These are phyloP conservation scores for Vanrija sp. DNA, from an alignment of 1,284 basidiomycete genomes.

Conservation along the genomic window DNA sequence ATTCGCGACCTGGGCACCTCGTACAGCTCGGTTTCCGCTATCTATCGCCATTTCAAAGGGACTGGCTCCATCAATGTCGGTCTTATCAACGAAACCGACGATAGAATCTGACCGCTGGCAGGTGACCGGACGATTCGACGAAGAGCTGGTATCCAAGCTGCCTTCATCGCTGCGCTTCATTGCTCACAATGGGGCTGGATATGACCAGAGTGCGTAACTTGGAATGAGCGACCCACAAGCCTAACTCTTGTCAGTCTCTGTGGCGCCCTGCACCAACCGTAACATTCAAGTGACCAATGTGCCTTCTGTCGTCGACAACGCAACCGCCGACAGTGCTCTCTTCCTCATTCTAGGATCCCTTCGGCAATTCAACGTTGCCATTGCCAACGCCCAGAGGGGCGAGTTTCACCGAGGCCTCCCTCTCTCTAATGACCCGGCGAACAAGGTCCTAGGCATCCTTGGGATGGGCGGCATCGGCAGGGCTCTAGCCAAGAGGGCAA, in stretches of 20 bases:
- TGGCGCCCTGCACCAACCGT: constrained; percentile 63
- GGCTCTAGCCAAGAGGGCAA: constrained; percentile 18
- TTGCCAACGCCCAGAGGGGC: constrained; percentile 58
- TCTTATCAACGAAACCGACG: neutral
- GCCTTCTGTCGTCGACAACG: constrained; percentile 78
- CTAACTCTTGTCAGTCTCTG: constrained; percentile 49
- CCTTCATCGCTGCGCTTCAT: constrained; percentile 21
- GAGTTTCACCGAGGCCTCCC: constrained; percentile 54
- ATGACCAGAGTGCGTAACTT: constrained; percentile 34
- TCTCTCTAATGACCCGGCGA: constrained; percentile 16
- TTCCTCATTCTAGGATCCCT: constrained; percentile 74
- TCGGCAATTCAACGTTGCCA: constrained; percentile 65
- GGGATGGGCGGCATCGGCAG: constrained; percentile 26
- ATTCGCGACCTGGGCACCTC: constrained; percentile 16
- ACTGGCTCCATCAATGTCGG: constrained; percentile 25
- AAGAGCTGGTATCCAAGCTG: constrained; percentile 17
- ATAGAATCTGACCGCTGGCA: neutral
- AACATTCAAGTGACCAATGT: constrained; percentile 78
- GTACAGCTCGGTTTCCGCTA: constrained; percentile 19
- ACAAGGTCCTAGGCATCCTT: constrained; percentile 18
- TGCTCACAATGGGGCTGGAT: constrained; percentile 26
- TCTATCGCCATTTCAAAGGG: constrained; percentile 32
- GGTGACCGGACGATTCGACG: constrained; percentile 26
- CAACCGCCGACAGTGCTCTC: constrained; percentile 78
- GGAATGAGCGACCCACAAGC: no score